Evolutionary conservation across 441 rosid species (phyloP).

Genomic region (Populus trichocarpa): DNA sequence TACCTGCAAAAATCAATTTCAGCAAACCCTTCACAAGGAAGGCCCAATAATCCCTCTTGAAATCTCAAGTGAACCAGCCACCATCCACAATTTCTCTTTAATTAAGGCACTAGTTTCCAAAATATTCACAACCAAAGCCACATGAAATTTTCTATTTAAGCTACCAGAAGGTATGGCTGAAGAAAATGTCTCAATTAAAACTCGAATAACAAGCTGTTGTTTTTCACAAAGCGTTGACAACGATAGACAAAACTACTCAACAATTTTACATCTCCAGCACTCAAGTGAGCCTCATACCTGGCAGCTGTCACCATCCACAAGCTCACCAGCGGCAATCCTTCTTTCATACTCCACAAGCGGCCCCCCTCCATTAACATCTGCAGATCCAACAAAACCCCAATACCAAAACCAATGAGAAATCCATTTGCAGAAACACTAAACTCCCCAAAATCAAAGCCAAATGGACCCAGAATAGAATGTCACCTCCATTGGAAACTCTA

Average conservation of each 20-base stretch:
- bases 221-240: neutral
- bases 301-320: constrained; percentile 79
- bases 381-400: constrained; percentile 7
- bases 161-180: neutral
- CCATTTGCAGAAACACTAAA: neutral
- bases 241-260: neutral
- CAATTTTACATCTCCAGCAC: neutral
- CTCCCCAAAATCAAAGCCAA: neutral
- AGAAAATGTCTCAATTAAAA: neutral
- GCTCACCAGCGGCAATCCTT: constrained; percentile 76
- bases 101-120: neutral
- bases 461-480: neutral
- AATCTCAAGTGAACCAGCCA: neutral
- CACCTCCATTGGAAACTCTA: constrained; percentile 37
- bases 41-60: neutral
- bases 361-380: constrained; percentile 62
- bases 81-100: neutral
- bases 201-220: neutral
- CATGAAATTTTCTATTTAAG: neutral
- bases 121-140: neutral
- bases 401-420: neutral
- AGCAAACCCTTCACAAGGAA: constrained; percentile 20
- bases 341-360: constrained; percentile 89
- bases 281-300: constrained; percentile 45
- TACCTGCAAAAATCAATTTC: constrained; percentile 41